Base-by-base conservation (phyloP, 2,329 filamentous ascomycete species). In the Calonectria leucothoes region DNA sequence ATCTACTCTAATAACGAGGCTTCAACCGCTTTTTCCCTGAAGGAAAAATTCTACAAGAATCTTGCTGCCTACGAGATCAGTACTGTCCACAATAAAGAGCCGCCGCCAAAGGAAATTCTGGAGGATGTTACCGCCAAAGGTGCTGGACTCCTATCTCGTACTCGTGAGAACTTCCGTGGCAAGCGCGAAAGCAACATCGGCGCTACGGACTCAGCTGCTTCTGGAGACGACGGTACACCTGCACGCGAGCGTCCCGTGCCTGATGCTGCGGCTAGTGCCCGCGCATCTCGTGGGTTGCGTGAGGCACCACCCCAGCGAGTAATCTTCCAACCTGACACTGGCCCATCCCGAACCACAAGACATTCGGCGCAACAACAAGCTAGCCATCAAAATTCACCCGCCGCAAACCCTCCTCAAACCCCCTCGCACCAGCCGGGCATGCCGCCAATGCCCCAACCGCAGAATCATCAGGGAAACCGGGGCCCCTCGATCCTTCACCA, bases 31-130 rank as follows among this genome's bases (percentile, higher is more conserved):
- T 98, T 97, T 85, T 91, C 94, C 72, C 87, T 98, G 70, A 98
- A 98, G 86, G 93, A 94, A 70, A 92, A 94, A 75, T 98, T 97
- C 86, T 97, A 97, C 87, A 96, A 95, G 84, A 95, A 96, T 80
- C 90, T 98, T 55, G 93, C 94, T 15, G 95, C 95, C 2, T 98
- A 94, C 84, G 95, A 98, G 84, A 97, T 98, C 80, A 91, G 91
- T 59, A 93, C 92, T 14, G 86, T 95, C 51, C 94, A 96, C 85
- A 90, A 92, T 68, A 92, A 94, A 83, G 94, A 95, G 75, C 95
- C 95, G 0, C 95, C 95, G 20, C 95, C 95, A 7, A 95, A 94
- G 78, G 94, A 97, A 79, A 97, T 98, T 61, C 88, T 98, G 39
- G 95, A 98, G 84, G 92, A 95, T 52, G 94, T 95, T 17, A 96